phyloP scores from a whole-genome alignment of 768 basidiomycete genomes.

The Cyclocybe cylindracea region DNA sequence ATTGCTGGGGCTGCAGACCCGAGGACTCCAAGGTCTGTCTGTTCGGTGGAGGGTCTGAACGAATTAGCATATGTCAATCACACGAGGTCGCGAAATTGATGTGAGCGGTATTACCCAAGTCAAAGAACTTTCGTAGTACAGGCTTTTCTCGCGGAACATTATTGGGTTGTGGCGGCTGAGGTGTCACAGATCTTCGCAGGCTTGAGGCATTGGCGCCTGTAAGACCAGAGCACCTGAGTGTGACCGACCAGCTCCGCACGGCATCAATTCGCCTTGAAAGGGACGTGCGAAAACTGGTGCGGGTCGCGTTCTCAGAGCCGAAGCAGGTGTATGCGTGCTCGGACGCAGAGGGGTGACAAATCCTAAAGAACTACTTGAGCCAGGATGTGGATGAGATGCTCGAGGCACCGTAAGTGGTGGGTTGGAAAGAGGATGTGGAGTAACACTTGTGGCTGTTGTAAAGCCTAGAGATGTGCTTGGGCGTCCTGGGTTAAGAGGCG shows the following conservation, averaged over 20 bases:
- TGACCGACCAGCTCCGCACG: conserved; percentile 39
- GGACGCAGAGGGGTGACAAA: conserved; percentile 13
- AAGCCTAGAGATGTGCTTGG: conserved; percentile 13
- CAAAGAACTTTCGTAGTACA: conserved; percentile 34
- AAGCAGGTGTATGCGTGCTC: not conserved
- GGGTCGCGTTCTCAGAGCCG: conserved; percentile 24
- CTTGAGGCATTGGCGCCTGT: conserved; percentile 7
- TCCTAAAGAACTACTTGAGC: conserved; percentile 2
- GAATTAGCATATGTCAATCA: not conserved
- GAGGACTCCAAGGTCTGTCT: conserved; percentile 49
- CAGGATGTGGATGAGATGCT: not conserved
- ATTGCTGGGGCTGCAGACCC: conserved; percentile 51
- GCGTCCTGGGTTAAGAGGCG: conserved; percentile 30
- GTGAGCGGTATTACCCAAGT: conserved; percentile 39
- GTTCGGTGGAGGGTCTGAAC: conserved; percentile 20
- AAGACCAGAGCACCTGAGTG: conserved; percentile 23
- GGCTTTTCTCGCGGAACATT: not conserved
- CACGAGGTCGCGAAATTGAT: not conserved
- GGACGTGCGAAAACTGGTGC: conserved; percentile 57
- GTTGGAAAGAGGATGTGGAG: conserved; percentile 36
- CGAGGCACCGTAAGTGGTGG: conserved; percentile 21
- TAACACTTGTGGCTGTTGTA: conserved; percentile 24
- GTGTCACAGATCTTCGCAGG: not conserved
- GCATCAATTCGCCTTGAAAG: conserved; percentile 59
- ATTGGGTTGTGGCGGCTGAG: conserved; percentile 11